Conservation (phyloP, 257 asterid species). For the Craterostigma plantagineum region DNA sequence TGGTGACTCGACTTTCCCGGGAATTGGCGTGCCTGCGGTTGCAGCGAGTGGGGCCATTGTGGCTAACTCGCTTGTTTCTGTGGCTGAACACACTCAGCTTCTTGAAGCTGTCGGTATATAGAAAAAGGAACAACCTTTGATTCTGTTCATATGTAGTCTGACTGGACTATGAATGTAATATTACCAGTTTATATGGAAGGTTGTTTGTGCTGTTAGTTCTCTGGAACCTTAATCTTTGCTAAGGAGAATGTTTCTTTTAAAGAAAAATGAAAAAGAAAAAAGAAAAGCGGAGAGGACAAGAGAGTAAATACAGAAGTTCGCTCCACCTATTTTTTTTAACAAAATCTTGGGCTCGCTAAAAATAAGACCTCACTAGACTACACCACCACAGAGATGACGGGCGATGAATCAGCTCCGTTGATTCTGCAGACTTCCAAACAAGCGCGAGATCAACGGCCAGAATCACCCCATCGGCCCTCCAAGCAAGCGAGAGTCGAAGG, state of each 20-base stretch:
- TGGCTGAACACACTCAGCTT: conserved; percentile 64
- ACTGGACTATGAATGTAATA: too few relatives aligned
- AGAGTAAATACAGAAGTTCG: too few relatives aligned
- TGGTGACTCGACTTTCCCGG: conserved; percentile 98
- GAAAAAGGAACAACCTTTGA: not conserved
- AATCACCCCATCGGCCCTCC: conserved; percentile 34
- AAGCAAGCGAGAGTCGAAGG: conserved; percentile 23
- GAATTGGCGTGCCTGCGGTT: conserved; percentile 95
- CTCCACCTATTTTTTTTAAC: too few relatives aligned
- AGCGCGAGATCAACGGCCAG: conserved; percentile 15
- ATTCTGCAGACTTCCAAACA: conserved; percentile 9
- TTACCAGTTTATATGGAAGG: too few relatives aligned
- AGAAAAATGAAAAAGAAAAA: too few relatives aligned
- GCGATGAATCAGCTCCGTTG: conserved; percentile 14
- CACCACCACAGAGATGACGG: conserved; percentile 16
- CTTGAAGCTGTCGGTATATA: conserved; percentile 84
- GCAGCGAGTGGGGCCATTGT: conserved; percentile 99
- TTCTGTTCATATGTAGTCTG: too few relatives aligned
- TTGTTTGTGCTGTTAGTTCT: too few relatives aligned
- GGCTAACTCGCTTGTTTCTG: conserved; percentile 82
- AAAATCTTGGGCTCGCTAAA: too few relatives aligned
- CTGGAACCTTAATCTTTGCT: too few relatives aligned
- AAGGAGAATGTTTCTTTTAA: too few relatives aligned
- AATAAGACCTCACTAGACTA: too few relatives aligned
- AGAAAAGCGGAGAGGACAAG: too few relatives aligned